Base-by-base conservation (phyloP, 2,329 filamentous ascomycete species). In the Neodidymelliopsis sp. region DNA sequence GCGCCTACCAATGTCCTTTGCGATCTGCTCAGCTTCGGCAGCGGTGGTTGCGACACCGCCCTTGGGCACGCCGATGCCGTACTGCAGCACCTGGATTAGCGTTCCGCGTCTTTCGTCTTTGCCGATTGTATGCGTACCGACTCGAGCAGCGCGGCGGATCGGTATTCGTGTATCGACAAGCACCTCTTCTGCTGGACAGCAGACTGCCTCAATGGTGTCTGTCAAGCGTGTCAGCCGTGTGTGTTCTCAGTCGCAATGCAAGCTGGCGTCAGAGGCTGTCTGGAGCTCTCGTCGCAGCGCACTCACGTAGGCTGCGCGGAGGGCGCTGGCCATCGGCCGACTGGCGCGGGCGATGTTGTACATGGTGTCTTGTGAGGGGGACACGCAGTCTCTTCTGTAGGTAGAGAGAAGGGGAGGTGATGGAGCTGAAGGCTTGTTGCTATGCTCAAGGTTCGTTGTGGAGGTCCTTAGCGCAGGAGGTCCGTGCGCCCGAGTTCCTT, bases 131-230 rank as follows among this genome's bases (percentile, higher is more conserved):
- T 41, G 35, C 74, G 57, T 78, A 86, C 83, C 66, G 77, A 78
- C 71, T 86, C 90, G 71, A 99, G 84, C 65, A 99, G 87, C 75
- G 92, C 90, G 67, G 91, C 91, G 67, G 94, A 97, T 71, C 93
- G 88, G 81, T 97, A 97, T 81, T 99, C 94, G 83, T 99, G 94
- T 72, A 99, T 96, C 73, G 91, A 94, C 73, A 99, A 85, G 72
- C 89, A 87, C 81, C 94, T 86, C 78, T 83, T 85, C 79, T 97
- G 92, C 78, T 94, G 88, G 71, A 84, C 65, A 78, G 83, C 68
- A 83, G 79, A 75, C 66, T 74, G 77, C 67, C 77, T 78, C 59
- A 81, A 65, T 50, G 81, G 77, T 41, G 77, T 75, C 68, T 83
- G 78, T 89, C 80, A 42, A 44, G 19, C 46, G 35, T 40, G 56